Percentiles rank a stretch among this genome's conserved stretches.
Conservation (phyloP, 2,329 filamentous ascomycete species). For the Fusarium mundagurra region DNA sequence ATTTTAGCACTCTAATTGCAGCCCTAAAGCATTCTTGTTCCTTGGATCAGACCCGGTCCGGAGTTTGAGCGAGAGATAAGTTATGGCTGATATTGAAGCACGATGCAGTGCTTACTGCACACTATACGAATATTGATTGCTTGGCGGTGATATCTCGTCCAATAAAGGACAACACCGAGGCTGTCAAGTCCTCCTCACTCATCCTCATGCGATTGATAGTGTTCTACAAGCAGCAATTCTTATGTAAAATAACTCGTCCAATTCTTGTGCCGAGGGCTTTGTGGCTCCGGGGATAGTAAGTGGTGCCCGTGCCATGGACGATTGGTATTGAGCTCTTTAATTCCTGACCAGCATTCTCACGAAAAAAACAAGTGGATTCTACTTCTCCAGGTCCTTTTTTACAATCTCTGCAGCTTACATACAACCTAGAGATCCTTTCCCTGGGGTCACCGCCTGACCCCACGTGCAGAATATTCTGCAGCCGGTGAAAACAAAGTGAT, state of each 20-base stretch:
- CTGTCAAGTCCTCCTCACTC: neutral
- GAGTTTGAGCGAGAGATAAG: conserved; percentile 22
- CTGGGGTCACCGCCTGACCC: conserved; percentile 33
- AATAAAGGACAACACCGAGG: neutral
- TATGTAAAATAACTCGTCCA: conserved; percentile 3
- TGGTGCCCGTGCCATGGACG: conserved; percentile 30
- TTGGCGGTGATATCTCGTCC: neutral
- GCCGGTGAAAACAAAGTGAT: conserved; percentile 31
- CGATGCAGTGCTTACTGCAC: conserved; percentile 1
- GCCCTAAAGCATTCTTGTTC: neutral
- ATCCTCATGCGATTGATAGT: neutral
- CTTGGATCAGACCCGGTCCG: neutral
- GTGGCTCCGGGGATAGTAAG: conserved; percentile 4
- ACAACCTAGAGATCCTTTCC: conserved; percentile 5
- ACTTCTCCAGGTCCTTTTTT: neutral
- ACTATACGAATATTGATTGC: conserved; percentile 12
- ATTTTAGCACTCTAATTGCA: neutral
- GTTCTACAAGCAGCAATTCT: neutral
- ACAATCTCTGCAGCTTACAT: conserved; percentile 5
- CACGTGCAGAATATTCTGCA: conserved; percentile 34
- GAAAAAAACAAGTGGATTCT: neutral
- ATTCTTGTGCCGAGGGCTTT: neutral
- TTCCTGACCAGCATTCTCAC: neutral
- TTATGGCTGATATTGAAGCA: conserved; percentile 20
- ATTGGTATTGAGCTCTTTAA: conserved; percentile 21